A percentile compares a stretch with the other conserved stretches of the same genome.
Conservation (phyloP, 2,329 filamentous ascomycete genomes). For the Pyrenochaeta sp. region DNA sequence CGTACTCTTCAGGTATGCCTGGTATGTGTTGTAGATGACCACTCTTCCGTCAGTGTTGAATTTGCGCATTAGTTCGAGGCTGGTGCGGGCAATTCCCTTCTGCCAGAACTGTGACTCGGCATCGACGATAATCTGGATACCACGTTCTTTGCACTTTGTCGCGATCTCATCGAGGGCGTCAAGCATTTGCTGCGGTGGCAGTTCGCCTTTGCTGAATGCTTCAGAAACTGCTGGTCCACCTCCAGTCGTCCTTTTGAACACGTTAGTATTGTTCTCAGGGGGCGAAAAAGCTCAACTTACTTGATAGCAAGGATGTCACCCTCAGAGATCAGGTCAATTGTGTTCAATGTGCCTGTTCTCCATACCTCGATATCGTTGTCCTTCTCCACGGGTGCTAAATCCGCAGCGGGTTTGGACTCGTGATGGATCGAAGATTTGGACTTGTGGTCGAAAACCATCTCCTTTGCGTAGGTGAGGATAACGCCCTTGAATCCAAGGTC, state of each 20-base stretch:
- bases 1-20: constrained; percentile 63
- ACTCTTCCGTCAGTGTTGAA: constrained; percentile 54
- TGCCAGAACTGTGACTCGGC: constrained; percentile 58
- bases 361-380: constrained; percentile 48
- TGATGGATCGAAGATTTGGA: constrained; percentile 25
- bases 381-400: constrained; percentile 6
- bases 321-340: constrained; percentile 36
- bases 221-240: constrained; percentile 51
- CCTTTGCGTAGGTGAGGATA: constrained; percentile 83
- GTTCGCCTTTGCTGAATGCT: constrained; percentile 45
- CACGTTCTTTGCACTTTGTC: constrained; percentile 47
- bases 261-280: constrained; percentile 12
- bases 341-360: constrained; percentile 36
- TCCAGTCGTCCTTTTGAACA: constrained; percentile 51
- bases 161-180: constrained; percentile 53
- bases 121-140: constrained; percentile 55
- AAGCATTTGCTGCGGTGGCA: constrained; percentile 53
- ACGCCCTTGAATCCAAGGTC: constrained; percentile 82
- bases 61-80: constrained; percentile 58
- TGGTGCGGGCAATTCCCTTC: constrained; percentile 63
- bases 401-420: constrained; percentile 12
- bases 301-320: constrained; percentile 45
- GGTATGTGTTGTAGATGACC: constrained; percentile 75
- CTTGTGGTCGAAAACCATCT: constrained; percentile 59
- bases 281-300: constrained; percentile 12